Base-by-base conservation (phyloP, 371 early-diverging fungal genomes). In the Mortierella sp. region DNA sequence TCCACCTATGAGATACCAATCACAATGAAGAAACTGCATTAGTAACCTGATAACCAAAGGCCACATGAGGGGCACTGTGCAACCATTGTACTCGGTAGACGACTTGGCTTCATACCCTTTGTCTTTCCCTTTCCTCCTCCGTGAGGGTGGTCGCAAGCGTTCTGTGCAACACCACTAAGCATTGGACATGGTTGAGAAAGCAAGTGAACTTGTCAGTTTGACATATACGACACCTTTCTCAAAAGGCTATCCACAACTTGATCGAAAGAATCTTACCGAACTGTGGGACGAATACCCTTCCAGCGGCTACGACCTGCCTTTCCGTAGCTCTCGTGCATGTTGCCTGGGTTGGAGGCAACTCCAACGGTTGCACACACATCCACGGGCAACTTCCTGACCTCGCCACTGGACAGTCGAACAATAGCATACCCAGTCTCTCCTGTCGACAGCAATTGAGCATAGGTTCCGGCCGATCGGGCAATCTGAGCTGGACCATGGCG, bases 71-170 rank as follows among this genome's bases (percentile, higher is more conserved):
- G 34, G 34, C 7, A 34, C 10, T 34, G 34, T 34, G 34, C 10
- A 34, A 34, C 34, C 4, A 34, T 34, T 10, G 34, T 10, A 34
- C 10, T 34, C 34, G 10, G 34, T n/a, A n/a, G n/a, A n/a, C 34
- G 10, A 34, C 34, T 34, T 34, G 34, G 10, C 10, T 34, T 4
- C 4, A 89, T 91, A 83, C 99, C 97, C 89, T 96, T 95, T 63
- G 93, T 92, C 85, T 96, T 96, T 73, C 93, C 92, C 73, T 93
- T 88, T 87, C 99, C 99, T 89, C 99, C 99, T 85, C 99, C 99
- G 81, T 97, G 98, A 60, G 98, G 96, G 86, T 99, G 99, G 84
- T 99, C 98, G 56, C 87, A 86, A n/a, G 98, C 93, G 85, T 97
- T 99, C 97, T 96, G 96, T 44, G 99, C 99, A 80, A 98, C 95